Percentiles rank a stretch among this genome's conserved stretches.
phyloP scores from a whole-genome alignment of 2,329 filamentous ascomycete genomes.

The Teratosphaeria gauchensis region DNA sequence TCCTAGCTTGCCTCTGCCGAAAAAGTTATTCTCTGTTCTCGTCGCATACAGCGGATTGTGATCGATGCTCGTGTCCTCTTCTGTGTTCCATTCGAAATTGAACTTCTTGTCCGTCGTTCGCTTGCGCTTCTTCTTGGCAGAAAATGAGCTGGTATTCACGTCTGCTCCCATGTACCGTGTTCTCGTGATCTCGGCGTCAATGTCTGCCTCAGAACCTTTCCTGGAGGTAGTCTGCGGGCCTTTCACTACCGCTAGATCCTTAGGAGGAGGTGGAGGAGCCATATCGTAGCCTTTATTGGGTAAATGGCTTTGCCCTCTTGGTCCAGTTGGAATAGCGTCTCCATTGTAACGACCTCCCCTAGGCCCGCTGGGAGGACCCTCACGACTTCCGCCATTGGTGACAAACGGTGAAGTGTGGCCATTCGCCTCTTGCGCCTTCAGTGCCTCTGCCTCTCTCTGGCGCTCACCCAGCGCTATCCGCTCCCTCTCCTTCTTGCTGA shows the following conservation, averaged over 20 bases:
- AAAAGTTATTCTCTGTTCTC: slow-evolving; percentile 58
- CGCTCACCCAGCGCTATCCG: slow-evolving; percentile 69
- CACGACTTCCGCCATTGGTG: background rate
- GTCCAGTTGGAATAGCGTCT: slow-evolving; percentile 39
- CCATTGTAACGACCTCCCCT: slow-evolving; percentile 53
- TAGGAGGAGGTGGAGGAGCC: slow-evolving; percentile 38
- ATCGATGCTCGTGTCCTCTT: slow-evolving; percentile 81
- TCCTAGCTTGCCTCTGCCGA: slow-evolving; percentile 56
- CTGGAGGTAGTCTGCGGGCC: slow-evolving; percentile 27
- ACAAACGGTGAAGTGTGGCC: background rate
- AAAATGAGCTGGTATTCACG: slow-evolving; percentile 77
- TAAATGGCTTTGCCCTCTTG: slow-evolving; percentile 39
- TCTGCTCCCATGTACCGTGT: slow-evolving; percentile 88
- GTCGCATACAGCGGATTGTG: slow-evolving; percentile 74
- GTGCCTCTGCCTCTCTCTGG: slow-evolving; percentile 59
- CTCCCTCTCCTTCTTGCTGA: slow-evolving; percentile 75
- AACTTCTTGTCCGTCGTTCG: slow-evolving; percentile 94
- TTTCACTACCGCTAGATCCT: slow-evolving; percentile 29
- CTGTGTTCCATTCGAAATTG: slow-evolving; percentile 95
- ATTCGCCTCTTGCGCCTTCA: slow-evolving; percentile 41
- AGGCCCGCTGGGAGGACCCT: slow-evolving; percentile 55
- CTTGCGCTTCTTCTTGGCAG: slow-evolving; percentile 89
- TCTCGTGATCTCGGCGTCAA: slow-evolving; percentile 64
- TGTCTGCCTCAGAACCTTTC: slow-evolving; percentile 45
- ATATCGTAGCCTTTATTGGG: slow-evolving; percentile 43